Conservation (phyloP, 2,329 filamentous ascomycete species). For the Aspergillus sp. region DNA sequence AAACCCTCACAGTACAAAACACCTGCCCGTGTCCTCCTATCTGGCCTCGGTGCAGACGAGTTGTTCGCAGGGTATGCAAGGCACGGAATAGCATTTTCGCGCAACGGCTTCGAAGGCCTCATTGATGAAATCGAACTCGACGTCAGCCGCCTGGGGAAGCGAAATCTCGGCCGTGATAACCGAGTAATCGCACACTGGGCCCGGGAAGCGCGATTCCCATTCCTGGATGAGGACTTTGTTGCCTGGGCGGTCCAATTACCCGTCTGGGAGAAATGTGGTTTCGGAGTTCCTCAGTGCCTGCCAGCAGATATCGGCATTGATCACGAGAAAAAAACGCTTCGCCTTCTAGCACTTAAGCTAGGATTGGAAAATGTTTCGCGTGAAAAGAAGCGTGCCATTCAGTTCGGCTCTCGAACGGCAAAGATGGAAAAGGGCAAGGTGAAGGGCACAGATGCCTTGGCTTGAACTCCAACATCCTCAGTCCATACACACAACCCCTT, state of each 20-base stretch:
- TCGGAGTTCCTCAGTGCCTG: constrained; percentile 52
- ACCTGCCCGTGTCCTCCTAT: constrained; percentile 78
- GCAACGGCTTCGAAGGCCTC: constrained; percentile 68
- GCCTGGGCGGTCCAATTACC: constrained; percentile 72
- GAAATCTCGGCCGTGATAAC: constrained; percentile 95
- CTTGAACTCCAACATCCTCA: constrained; percentile 19
- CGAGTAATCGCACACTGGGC: constrained; percentile 87
- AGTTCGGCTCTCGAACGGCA: constrained; percentile 78
- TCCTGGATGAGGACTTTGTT: constrained; percentile 83
- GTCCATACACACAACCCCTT: constrained; percentile 1
- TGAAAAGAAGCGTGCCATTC: constrained; percentile 94
- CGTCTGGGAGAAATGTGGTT: constrained; percentile 86
- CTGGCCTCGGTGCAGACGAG: constrained; percentile 92
- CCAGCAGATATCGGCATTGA: constrained; percentile 53
- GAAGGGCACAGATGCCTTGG: constrained; percentile 64
- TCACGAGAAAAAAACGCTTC: constrained; percentile 75
- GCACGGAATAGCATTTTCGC: constrained; percentile 73
- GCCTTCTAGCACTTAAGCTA: constrained; percentile 72
- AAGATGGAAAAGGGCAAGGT: constrained; percentile 70
- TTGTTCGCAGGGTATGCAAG: constrained; percentile 91
- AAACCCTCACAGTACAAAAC: constrained; percentile 57
- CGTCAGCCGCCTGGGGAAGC: constrained; percentile 78
- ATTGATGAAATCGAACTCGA: constrained; percentile 83
- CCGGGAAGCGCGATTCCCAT: constrained; percentile 86
- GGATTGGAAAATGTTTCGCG: constrained; percentile 69